Evolutionary conservation across 768 basidiomycete genomes (phyloP).

Genomic region (Obba rivulosa): DNA sequence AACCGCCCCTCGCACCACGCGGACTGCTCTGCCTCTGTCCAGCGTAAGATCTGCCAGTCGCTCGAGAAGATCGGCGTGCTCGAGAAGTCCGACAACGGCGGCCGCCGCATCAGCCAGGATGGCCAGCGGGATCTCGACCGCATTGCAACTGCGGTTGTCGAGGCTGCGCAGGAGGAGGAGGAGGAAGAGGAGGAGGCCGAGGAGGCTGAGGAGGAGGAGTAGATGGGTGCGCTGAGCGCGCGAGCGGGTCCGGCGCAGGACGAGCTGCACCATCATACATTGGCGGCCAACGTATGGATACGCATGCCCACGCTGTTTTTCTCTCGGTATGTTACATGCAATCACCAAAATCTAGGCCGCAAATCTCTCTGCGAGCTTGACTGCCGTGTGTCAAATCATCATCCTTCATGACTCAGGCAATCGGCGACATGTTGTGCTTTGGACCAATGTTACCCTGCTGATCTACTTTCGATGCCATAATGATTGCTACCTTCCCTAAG

Average conservation of each 20-base stretch:
- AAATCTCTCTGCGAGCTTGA: not conserved
- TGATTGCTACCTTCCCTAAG: too few species aligned
- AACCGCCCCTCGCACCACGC: slow-evolving; percentile 96
- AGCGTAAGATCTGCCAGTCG: slow-evolving; percentile 94
- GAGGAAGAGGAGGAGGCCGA: slow-evolving; percentile 73
- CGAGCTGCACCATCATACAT: not conserved
- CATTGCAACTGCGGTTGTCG: slow-evolving; percentile 86
- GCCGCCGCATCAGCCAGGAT: slow-evolving; percentile 94
- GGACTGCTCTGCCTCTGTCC: slow-evolving; percentile 79
- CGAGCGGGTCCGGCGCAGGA: not conserved
- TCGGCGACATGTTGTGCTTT: too few species aligned
- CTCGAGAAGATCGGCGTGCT: slow-evolving; percentile 98
- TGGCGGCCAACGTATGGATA: too few species aligned
- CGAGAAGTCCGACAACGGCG: slow-evolving; percentile 90
- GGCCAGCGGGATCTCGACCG: slow-evolving; percentile 95
- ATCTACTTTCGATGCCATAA: too few species aligned
- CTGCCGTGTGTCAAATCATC: too few species aligned
- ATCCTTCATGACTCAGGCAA: too few species aligned
- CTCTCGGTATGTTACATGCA: slow-evolving; percentile 15
- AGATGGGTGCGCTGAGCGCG: slow-evolving; percentile 26
- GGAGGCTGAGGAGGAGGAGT: slow-evolving; percentile 48
- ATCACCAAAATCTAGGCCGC: slow-evolving; percentile 14
- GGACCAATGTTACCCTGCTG: too few species aligned
- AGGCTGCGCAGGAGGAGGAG: slow-evolving; percentile 68
- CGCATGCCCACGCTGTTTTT: too few species aligned